Base-by-base conservation (phyloP, 768 basidiomycete genomes). In the Guyanaporus albipodus region DNA sequence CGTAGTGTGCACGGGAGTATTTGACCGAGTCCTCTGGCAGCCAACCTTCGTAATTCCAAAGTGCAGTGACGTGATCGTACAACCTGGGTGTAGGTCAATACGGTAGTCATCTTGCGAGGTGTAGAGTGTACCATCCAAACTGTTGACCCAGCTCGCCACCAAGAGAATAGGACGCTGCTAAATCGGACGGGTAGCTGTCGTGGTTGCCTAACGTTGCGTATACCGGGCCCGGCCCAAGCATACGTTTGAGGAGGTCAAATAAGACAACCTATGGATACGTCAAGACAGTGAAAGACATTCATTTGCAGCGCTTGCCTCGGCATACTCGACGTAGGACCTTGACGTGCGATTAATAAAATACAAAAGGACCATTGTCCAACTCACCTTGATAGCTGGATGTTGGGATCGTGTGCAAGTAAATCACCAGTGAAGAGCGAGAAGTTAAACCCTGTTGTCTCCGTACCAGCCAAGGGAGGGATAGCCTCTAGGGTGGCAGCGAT, bases 121-220 rank as follows among this genome's bases (percentile, higher is more conserved):
- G 35, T n/a, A 39, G 31, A 24, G 51, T 70, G 18, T 55, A 82
- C 83, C 84, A 87, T 66, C 77, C 79, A 60, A 80, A 87, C 61
- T 87, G 82, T 5, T 74, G 54, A 1, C 75, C 79, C 11, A 86
- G 67, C 4, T 58, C 51, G 4, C 75, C 80, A 23, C 75, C 78
- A 2, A 87, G 64, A 6, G 79, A 70, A 54, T 78, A 73, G 23
- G 80, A 76, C 1, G 84, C 77, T 52, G 84, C 84, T 55, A 82
- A 73, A 3, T 64, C 82, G 73, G 58, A 34, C 5, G 47, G 80
- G 61, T 82, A 85, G 33, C 73, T 81, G 59, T 90, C 87, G 55
- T 90, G 87, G 60, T 90, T 90, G 8, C 87, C 87, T 8, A 89
- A 68, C 0, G 82, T 78, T 23, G 83, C 79, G 53, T 88, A 90